phyloP scores from a whole-genome alignment of 1,284 basidiomycete genomes.

The Ceratobasidium sp. region DNA sequence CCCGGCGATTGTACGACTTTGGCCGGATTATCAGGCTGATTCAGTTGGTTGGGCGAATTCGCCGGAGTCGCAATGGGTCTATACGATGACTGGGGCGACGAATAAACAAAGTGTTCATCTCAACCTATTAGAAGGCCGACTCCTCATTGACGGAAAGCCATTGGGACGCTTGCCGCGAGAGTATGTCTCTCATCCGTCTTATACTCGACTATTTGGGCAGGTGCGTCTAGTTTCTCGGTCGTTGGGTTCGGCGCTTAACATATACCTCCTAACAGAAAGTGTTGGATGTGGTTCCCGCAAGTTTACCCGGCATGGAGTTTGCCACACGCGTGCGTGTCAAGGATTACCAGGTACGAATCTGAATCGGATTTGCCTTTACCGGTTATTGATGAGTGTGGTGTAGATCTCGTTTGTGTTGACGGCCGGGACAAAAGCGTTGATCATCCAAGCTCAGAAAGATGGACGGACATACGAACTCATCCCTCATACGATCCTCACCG shows the following conservation, averaged over 20 bases:
- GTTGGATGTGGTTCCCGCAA: constrained; percentile 28
- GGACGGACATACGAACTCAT: constrained; percentile 4
- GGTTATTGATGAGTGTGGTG: too few species aligned
- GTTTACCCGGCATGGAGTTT: constrained; percentile 5
- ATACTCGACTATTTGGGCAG: constrained; percentile 45
- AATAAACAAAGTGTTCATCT: constrained; percentile 42
- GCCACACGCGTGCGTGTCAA: not conserved
- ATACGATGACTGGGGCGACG: not conserved
- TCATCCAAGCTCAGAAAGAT: constrained; percentile 6
- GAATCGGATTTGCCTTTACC: not conserved
- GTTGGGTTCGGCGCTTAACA: constrained; percentile 56
- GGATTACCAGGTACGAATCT: constrained; percentile 3
- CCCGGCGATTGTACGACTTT: constrained; percentile 1
- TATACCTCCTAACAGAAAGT: constrained; percentile 11
- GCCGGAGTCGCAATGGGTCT: constrained; percentile 19
- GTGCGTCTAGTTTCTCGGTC: constrained; percentile 25
- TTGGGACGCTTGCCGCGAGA: constrained; percentile 42
- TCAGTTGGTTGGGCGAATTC: constrained; percentile 3
- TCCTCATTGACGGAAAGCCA: constrained; percentile 47
- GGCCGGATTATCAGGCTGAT: not conserved
- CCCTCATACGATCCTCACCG: not conserved
- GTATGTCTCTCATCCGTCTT: constrained; percentile 43
- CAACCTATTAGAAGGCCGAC: constrained; percentile 37
- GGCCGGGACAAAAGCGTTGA: not conserved
- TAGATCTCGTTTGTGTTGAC: constrained; percentile 23